Percentiles rank a stretch among this genome's conserved stretches.
These are phyloP conservation scores for Aureobasidium uvarum DNA, from an alignment of 2,329 filamentous ascomycete species.

Conservation along the genomic window DNA sequence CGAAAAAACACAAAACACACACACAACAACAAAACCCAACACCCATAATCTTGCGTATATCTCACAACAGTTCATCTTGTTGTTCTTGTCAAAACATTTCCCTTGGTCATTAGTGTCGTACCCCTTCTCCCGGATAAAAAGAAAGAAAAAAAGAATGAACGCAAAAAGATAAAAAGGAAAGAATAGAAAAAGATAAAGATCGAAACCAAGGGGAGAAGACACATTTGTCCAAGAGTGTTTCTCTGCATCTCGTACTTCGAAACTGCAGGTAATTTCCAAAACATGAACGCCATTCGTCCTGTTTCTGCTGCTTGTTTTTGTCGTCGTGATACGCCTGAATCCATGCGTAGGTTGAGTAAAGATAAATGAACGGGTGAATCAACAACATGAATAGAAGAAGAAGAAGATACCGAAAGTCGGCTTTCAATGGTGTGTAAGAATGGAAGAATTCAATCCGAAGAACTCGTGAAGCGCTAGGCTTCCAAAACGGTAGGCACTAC, in stretches of 20 bases:
- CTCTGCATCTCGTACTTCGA: not conserved
- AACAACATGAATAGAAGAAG: constrained; percentile 8
- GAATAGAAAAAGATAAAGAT: not conserved
- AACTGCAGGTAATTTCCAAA: not conserved
- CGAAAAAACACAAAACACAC: not conserved
- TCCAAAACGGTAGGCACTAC: constrained; percentile 4
- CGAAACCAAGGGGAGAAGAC: not conserved
- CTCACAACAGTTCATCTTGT: not conserved
- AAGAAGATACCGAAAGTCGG: not conserved
- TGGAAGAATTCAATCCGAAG: not conserved
- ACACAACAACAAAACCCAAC: too few relatives aligned
- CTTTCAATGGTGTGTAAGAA: not conserved
- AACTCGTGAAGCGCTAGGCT: not conserved
- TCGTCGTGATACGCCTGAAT: constrained; percentile 9
- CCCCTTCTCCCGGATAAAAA: not conserved
- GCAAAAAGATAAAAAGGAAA: not conserved
- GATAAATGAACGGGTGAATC: constrained; percentile 5
- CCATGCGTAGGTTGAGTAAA: constrained; percentile 5
- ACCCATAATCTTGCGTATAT: not conserved
- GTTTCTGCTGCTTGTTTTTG: constrained; percentile 15
- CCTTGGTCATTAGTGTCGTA: constrained; percentile 1
- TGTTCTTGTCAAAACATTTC: not conserved
- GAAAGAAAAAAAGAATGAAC: not conserved
- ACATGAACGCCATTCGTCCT: constrained; percentile 1
- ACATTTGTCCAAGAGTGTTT: not conserved